Percentiles rank a stretch among this genome's conserved stretches.
Evolutionary conservation across 2,329 filamentous ascomycete genomes (phyloP).

Genomic region (Colletotrichum orchidophilum): DNA sequence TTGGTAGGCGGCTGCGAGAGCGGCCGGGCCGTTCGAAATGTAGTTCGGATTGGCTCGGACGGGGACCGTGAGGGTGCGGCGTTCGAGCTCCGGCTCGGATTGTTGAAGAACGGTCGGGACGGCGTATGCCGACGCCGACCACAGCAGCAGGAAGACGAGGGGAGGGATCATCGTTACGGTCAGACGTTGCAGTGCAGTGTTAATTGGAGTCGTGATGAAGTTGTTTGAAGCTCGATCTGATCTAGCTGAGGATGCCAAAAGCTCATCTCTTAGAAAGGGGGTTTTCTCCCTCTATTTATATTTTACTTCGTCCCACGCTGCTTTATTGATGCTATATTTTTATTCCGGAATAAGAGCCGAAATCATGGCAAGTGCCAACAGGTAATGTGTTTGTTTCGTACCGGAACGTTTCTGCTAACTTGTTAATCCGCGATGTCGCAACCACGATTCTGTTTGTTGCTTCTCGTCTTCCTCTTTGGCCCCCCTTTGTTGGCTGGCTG

Average conservation of each 20-base stretch:
- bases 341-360: background rate
- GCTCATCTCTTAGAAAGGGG: background rate
- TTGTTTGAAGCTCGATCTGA: background rate
- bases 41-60: conserved; percentile 19
- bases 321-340: background rate
- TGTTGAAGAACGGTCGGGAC: background rate
- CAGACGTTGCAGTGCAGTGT: background rate
- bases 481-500: background rate
- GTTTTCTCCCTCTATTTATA: background rate
- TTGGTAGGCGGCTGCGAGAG: conserved; percentile 21
- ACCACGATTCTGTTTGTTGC: background rate
- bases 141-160: background rate
- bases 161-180: background rate
- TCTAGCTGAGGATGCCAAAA: background rate
- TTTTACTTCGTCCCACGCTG: too few relatives aligned
- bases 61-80: conserved; percentile 11
- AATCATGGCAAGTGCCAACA: background rate
- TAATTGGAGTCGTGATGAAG: background rate
- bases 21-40: conserved; percentile 20
- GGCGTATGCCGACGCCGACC: conserved; percentile 1
- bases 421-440: background rate
- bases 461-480: background rate
- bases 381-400: conserved; percentile 2
- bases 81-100: background rate
- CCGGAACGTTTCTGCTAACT: background rate